Base-by-base conservation (phyloP, 192 early-diverging fungal species). In the Dispira simplex region DNA sequence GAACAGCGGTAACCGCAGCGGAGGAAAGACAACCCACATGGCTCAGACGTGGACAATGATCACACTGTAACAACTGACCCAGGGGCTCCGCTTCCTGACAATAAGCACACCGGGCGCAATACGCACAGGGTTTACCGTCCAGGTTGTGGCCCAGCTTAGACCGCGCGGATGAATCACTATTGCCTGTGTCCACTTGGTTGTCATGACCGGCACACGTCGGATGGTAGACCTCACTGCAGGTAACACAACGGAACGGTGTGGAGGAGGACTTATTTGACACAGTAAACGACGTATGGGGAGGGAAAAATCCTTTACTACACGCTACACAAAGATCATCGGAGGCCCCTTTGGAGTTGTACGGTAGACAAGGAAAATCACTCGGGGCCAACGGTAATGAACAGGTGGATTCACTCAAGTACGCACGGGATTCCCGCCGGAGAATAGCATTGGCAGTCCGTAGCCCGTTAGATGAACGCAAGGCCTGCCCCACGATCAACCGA, bases 191-290 rank as follows among this genome's bases (percentile, higher is more conserved):
- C 32, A 39, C 6, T 39, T 8, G 25, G 54, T 26, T 13, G n/a
- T 56, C 32, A 10, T 63, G 25, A 20, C 63, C 63, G 5, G 63
- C 62, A 66, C 82, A 83, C 20, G 72, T 70, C 3, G 44, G 46
- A 56, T 81, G 82, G 62, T 73, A 80, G 10, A 23, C n/a, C 44
- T 80, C 78, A 14, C 70, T 73, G 52, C 82, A 83, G 11, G 67
- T 70, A 44, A 49, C 14, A 47, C 81, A 83, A 20, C 63, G 43
- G 13, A 53, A 46, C 32, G 32, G 32, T 39, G 32, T 39, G 32
- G 32, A 4, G 32, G 32, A 39, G 32, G 3, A 39, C 32, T 39
- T 39, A 39, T 39, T 39, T 39, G 32, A 39, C 32, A 39, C 32
- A 39, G 32, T 39, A 39, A 6, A 39, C 32, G 32, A 39, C 32